Conservation (phyloP, 1,284 basidiomycete species). For the Rhizoctonia solani region DNA sequence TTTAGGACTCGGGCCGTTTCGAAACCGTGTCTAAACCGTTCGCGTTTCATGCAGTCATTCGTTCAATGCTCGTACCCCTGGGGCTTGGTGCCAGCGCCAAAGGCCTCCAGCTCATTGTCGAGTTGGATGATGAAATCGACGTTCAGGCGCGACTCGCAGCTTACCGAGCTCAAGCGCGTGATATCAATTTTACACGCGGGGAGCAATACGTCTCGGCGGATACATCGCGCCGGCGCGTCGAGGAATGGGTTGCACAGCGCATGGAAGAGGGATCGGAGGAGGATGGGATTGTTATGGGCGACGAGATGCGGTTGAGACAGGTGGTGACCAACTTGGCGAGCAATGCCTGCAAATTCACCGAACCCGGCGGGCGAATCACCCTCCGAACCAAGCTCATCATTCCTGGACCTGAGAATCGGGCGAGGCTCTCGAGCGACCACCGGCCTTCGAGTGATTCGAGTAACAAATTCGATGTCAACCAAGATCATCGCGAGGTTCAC, state of each 20-base stretch:
- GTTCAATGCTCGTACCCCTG: conserved; percentile 76
- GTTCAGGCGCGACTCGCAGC: conserved; percentile 59
- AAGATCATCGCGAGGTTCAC: not conserved
- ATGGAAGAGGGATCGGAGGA: conserved; percentile 51
- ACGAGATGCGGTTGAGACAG: conserved; percentile 79
- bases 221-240: conserved; percentile 19
- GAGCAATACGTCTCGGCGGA: not conserved
- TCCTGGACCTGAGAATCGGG: conserved; percentile 9
- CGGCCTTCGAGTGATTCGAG: conserved; percentile 1
- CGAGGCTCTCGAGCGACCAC: conserved; percentile 8
- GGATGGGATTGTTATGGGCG: conserved; percentile 73
- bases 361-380: conserved; percentile 66
- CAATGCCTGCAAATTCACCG: conserved; percentile 64
- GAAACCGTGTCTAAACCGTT: conserved; percentile 75
- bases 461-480: not conserved
- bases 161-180: conserved; percentile 56
- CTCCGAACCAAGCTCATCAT: conserved; percentile 59
- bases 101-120: conserved; percentile 66
- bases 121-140: conserved; percentile 77
- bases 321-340: conserved; percentile 75
- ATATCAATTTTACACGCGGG: not conserved
- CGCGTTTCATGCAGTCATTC: conserved; percentile 81
- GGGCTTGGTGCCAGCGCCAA: conserved; percentile 74
- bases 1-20: conserved; percentile 73
- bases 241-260: conserved; percentile 50